Conservation (phyloP, 768 basidiomycete genomes). For the Mycena chlorophos region DNA sequence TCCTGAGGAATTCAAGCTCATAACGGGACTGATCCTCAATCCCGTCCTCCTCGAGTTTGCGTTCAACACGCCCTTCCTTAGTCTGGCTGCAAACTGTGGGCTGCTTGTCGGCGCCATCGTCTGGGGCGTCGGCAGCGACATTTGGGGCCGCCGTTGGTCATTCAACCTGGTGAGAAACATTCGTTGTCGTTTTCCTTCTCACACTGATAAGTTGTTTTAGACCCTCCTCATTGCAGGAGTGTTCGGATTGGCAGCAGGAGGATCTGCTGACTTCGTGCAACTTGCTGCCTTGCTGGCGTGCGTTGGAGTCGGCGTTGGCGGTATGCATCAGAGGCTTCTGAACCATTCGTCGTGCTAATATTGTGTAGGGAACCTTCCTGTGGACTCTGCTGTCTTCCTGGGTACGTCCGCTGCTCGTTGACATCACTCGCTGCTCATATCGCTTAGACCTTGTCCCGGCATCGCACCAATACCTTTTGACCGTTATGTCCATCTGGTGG, state of each 20-base stretch:
- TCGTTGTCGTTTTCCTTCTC: not conserved
- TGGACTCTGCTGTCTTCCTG: slow-evolving; percentile 75
- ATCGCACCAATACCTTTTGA: slow-evolving; percentile 74
- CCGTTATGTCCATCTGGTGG: slow-evolving; percentile 80
- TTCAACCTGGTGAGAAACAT: not conserved
- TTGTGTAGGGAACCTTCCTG: slow-evolving; percentile 55
- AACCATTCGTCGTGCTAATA: not conserved
- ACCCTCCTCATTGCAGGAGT: slow-evolving; percentile 67
- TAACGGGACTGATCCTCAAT: slow-evolving; percentile 63
- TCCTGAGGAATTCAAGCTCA: slow-evolving; percentile 41
- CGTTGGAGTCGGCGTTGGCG: slow-evolving; percentile 67
- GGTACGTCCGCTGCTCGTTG: slow-evolving; percentile 44
- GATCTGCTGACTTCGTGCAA: slow-evolving; percentile 51
- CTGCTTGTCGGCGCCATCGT: slow-evolving; percentile 67
- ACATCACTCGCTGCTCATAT: not conserved
- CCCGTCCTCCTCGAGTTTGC: slow-evolving; percentile 67
- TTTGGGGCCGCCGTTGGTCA: slow-evolving; percentile 66
- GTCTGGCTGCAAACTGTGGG: slow-evolving; percentile 71
- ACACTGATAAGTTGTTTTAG: slow-evolving; percentile 66
- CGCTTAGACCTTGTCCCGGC: slow-evolving; percentile 66
- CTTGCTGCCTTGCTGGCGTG: slow-evolving; percentile 51
- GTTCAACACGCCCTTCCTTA: slow-evolving; percentile 60
- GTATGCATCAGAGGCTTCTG: slow-evolving; percentile 25
- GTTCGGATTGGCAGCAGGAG: slow-evolving; percentile 66
- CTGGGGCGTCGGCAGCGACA: slow-evolving; percentile 67